A percentile compares a stretch with the other conserved stretches of the same genome.
Conservation (phyloP, 176 grass and related monocot genomes). For the Oryza meyeriana region DNA sequence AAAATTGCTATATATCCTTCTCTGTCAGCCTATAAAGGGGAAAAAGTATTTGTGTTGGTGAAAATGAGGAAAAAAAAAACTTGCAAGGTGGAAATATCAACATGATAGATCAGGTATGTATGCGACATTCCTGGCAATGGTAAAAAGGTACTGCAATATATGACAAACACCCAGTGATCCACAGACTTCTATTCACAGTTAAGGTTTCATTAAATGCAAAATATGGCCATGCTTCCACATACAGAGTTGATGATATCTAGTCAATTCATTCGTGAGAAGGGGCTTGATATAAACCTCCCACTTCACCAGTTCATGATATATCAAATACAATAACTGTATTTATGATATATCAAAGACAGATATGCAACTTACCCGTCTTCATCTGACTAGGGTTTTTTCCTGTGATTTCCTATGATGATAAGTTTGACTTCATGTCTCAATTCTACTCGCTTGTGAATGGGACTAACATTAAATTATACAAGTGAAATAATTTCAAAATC, state of each 20-base stretch:
- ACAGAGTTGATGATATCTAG: background rate
- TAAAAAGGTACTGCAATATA: background rate
- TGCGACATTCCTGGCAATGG: background rate
- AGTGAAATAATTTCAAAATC: background rate
- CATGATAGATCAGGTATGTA: background rate
- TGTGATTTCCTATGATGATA: background rate
- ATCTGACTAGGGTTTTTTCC: background rate
- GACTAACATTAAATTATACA: background rate
- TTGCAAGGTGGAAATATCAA: background rate
- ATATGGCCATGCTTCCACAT: background rate
- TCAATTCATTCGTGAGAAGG: background rate
- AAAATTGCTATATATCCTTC: slow-evolving; percentile 93
- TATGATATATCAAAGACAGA: background rate
- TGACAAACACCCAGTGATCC: background rate
- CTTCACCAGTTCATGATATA: too few species aligned
- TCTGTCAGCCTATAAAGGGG: slow-evolving; percentile 62
- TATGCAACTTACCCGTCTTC: background rate
- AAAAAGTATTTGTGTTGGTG: background rate
- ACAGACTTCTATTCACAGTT: background rate
- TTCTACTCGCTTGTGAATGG: background rate
- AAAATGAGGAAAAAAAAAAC: background rate
- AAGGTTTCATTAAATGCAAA: background rate
- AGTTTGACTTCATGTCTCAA: background rate
- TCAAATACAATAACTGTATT: background rate
- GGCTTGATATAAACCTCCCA: background rate